Percentiles rank a stretch among this genome's conserved stretches.
These are phyloP conservation scores for Carex pumila DNA, from an alignment of 176 grass and related monocot genomes.

Conservation along the genomic window DNA sequence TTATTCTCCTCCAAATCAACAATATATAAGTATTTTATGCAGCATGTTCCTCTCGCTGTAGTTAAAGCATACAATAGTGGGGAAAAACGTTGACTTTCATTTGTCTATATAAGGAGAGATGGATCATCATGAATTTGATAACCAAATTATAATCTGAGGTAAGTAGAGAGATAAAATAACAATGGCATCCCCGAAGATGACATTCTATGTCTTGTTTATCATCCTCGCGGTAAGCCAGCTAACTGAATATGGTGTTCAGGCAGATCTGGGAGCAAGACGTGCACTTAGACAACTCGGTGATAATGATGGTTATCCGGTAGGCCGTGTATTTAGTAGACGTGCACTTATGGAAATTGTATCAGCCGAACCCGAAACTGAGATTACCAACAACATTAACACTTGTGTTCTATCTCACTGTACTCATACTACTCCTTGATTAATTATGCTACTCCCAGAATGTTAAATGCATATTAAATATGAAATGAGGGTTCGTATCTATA, in stretches of 20 bases:
- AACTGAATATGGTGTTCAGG: not conserved
- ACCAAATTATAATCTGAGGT: not conserved
- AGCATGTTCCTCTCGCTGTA: not conserved
- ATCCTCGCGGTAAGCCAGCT: not conserved
- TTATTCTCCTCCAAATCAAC: not conserved
- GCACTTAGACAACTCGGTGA: not conserved
- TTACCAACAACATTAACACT: no score
- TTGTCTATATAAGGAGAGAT: not conserved
- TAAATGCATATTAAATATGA: no score
- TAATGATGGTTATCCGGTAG: no score
- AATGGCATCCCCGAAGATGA: not conserved
- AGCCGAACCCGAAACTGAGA: no score
- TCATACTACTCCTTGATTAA: no score
- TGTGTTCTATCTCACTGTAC: no score
- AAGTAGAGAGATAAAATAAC: not conserved
- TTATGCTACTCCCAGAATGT: not conserved
- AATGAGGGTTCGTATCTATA: not conserved
- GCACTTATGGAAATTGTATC: no score
- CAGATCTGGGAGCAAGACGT: not conserved
- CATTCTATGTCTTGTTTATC: not conserved
- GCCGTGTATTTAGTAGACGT: no score
- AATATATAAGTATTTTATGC: not conserved
- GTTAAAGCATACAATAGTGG: not conserved
- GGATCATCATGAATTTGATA: not conserved
- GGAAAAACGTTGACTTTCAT: not conserved